A percentile compares a stretch with the other conserved stretches of the same genome.
Conservation (phyloP, 1,284 basidiomycete species). For the Anthracocystis panici-leucophaei region DNA sequence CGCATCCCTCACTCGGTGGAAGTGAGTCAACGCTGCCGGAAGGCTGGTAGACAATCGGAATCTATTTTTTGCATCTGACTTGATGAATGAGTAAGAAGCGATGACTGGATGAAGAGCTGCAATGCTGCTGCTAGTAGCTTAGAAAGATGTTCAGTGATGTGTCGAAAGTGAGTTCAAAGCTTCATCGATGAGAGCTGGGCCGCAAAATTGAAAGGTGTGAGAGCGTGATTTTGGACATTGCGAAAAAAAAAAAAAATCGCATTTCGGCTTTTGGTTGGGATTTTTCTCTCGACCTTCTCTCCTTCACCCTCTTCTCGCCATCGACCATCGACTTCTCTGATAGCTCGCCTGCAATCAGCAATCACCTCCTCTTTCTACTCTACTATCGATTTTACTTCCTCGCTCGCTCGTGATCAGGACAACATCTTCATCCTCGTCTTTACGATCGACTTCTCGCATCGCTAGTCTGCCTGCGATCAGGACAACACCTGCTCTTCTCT, state of each 20-base stretch:
- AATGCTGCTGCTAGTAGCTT: background rate
- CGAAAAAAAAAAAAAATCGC: background rate
- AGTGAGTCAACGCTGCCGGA: too few relatives aligned
- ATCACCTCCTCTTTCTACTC: too few relatives aligned
- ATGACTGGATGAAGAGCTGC: too few relatives aligned
- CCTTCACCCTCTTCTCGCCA: background rate
- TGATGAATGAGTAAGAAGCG: too few relatives aligned
- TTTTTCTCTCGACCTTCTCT: background rate
- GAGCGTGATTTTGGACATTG: background rate
- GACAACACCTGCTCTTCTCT: too few relatives aligned
- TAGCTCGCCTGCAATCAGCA: too few relatives aligned
- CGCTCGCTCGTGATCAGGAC: background rate
- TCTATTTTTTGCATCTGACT: too few relatives aligned
- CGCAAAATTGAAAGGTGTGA: background rate
- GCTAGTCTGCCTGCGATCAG: too few relatives aligned
- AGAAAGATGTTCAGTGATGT: background rate
- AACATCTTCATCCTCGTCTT: background rate
- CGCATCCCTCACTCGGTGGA: too few relatives aligned
- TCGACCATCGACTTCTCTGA: background rate
- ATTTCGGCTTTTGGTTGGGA: slow-evolving; percentile 18
- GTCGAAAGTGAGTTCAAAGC: background rate
- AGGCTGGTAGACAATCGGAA: too few relatives aligned
- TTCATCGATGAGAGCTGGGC: too few relatives aligned
- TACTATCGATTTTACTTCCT: background rate
- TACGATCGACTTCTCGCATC: background rate